Base-by-base conservation (phyloP, 768 basidiomycete species). In the Pulveroboletus frians region DNA sequence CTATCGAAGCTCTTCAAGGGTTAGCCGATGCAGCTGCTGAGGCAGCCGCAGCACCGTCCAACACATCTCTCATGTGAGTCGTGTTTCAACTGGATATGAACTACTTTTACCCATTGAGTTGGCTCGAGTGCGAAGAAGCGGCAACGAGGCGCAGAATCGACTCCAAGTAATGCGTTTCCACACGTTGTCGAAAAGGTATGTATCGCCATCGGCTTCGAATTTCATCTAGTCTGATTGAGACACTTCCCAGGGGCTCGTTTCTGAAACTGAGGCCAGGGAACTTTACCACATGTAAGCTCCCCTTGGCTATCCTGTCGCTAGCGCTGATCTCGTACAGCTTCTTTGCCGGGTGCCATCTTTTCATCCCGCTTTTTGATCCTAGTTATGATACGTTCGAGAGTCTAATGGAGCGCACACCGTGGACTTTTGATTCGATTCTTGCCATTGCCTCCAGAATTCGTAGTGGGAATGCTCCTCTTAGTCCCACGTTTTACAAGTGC, bases 21-120 rank as follows among this genome's bases (percentile, higher is more conserved):
- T 74, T 96, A 44, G 94, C 94, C 26, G 93, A 96, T 64, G 94
- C 93, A 1, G 94, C 94, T 6, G 93, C 91, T 23, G 93, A 95
- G 67, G 90, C 93, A 7, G 89, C 91, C 1, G 85, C 88, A 10
- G 88, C 79, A 4, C 81, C 88, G 8, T 87, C 88, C 35, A 62
- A 77, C 10, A 74, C 80, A 38, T 64, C 82, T 14, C 78, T 84
- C 18, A 79, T 82, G 87, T 84, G 31, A 27, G 54, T 47, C 29
- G 4, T 45, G 4, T 18, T 18, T 26, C 23, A 17, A 9, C 18
- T 27, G n/a, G n/a, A 11, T 4, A 17, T 32, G 23, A 31, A 41
- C 10, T 29, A 10, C 31, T 11, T 49, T 46, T 36, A 30, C 29
- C 14, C 18, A 46, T 20, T 41, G 11, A 38, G n/a, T 38, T 40